Conservation (phyloP, 441 rosid genomes). For the Oxalis stricta region DNA sequence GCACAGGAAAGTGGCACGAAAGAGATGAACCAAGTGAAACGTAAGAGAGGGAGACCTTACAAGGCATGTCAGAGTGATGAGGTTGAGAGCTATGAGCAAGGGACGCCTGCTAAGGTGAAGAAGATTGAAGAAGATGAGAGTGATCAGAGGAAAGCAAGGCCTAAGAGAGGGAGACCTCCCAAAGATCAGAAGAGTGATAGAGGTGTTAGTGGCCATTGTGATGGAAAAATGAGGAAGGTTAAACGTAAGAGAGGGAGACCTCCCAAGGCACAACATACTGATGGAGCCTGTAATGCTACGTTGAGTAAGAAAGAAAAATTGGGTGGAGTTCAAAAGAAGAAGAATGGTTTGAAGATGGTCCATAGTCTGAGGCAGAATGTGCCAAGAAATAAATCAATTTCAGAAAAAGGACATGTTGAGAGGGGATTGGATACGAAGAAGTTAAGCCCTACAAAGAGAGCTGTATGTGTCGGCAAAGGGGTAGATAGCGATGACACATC, state of each 20-base stretch:
- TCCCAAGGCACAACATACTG: constrained; percentile 6
- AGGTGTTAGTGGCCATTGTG: not conserved
- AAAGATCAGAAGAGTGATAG: constrained; percentile 6
- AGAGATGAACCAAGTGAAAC: not conserved
- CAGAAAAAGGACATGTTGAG: constrained; percentile 9
- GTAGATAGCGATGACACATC: constrained; percentile 3
- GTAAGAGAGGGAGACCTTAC: constrained; percentile 13
- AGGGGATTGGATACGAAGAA: constrained; percentile 7
- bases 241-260: constrained; percentile 23
- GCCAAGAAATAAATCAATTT: constrained; percentile 6
- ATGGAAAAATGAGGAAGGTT: constrained; percentile 1
- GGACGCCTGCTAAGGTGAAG: constrained; percentile 14
- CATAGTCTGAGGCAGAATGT: constrained; percentile 1
- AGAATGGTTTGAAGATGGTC: constrained; percentile 1
- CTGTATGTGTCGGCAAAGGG: not conserved
- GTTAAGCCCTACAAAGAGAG: constrained; percentile 3
- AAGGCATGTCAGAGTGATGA: constrained; percentile 10
- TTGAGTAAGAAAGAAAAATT: constrained; percentile 4
- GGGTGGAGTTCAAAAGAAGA: constrained; percentile 5
- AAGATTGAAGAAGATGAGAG: constrained; percentile 4
- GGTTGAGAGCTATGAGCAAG: constrained; percentile 6
- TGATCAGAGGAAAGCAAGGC: constrained; percentile 6
- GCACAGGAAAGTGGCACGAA: no score
- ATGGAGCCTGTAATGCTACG: not conserved
- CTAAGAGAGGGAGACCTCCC: constrained; percentile 7